Conservation (phyloP, 1,139 yeast species). For the Geotrichum citri-aurantii region DNA sequence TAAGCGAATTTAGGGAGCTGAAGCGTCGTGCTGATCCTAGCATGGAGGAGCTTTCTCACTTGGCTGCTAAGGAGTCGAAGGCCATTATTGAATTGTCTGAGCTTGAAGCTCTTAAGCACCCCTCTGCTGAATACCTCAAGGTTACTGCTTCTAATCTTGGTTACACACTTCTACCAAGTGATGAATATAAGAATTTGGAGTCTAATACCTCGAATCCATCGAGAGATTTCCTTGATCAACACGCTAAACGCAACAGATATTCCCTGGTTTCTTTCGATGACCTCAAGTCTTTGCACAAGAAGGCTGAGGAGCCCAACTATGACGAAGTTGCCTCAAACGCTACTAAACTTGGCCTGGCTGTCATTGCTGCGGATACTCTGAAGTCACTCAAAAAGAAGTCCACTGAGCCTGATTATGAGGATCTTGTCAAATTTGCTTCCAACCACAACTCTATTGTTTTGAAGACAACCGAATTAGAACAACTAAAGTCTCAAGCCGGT, state of each 20-base stretch:
- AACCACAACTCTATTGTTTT: constrained; percentile 31
- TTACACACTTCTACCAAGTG: constrained; percentile 16
- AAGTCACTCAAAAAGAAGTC: constrained; percentile 38
- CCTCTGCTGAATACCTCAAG: constrained; percentile 7
- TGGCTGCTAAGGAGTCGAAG: constrained; percentile 24
- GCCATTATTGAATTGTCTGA: constrained; percentile 25
- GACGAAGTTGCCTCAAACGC: constrained; percentile 29
- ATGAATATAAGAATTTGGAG: constrained; percentile 31
- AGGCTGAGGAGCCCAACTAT: constrained; percentile 27
- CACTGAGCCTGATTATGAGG: constrained; percentile 24
- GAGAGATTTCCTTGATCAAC: constrained; percentile 35
- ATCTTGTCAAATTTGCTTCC: constrained; percentile 31
- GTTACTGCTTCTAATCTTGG: constrained; percentile 6
- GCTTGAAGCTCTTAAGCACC: constrained; percentile 25
- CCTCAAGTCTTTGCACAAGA: constrained; percentile 22
- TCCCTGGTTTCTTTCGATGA: constrained; percentile 24
- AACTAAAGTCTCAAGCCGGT: constrained; percentile 14
- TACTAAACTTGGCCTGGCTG: constrained; percentile 26
- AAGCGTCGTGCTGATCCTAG: constrained; percentile 22
- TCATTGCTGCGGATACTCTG: constrained; percentile 28
- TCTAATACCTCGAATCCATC: constrained; percentile 36
- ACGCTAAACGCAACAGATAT: constrained; percentile 28
- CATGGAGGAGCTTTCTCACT: constrained; percentile 21
- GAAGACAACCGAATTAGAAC: constrained; percentile 23
- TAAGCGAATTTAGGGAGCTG: constrained; percentile 24